Evolutionary conservation across 2,329 filamentous ascomycete genomes (phyloP).

Genomic region (Fusarium tuaranense): DNA sequence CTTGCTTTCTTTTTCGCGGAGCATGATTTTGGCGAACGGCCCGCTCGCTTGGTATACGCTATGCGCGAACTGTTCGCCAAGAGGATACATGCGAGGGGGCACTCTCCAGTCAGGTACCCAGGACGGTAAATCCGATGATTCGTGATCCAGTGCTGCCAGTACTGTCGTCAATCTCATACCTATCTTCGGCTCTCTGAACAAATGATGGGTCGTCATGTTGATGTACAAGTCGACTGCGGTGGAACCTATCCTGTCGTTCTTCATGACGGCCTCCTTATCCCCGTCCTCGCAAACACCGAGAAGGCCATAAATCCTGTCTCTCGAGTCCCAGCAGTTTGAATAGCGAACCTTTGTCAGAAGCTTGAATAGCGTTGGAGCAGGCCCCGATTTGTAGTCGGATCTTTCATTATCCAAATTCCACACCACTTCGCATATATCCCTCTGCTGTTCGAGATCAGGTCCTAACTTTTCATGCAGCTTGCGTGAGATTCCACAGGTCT

Average conservation of each 20-base stretch:
- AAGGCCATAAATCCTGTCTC: neutral
- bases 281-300: neutral
- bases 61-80: neutral
- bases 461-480: neutral
- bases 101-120: neutral
- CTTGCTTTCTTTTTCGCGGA: neutral
- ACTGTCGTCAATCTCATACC: neutral
- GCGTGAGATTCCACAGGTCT: neutral
- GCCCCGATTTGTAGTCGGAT: neutral
- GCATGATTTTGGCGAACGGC: neutral
- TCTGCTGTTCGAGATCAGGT: neutral
- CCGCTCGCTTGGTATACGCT: neutral
- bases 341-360: neutral
- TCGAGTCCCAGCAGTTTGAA: neutral
- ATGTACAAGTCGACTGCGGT: neutral
- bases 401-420: neutral
- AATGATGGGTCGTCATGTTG: neutral
- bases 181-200: neutral
- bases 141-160: neutral
- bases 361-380: neutral
- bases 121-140: neutral
- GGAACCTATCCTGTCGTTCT: neutral
- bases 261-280: neutral
- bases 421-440: neutral
- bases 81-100: neutral